These are phyloP conservation scores for Rubia occidens DNA, from an alignment of 305 asterid genomes.

Conservation along the genomic window DNA sequence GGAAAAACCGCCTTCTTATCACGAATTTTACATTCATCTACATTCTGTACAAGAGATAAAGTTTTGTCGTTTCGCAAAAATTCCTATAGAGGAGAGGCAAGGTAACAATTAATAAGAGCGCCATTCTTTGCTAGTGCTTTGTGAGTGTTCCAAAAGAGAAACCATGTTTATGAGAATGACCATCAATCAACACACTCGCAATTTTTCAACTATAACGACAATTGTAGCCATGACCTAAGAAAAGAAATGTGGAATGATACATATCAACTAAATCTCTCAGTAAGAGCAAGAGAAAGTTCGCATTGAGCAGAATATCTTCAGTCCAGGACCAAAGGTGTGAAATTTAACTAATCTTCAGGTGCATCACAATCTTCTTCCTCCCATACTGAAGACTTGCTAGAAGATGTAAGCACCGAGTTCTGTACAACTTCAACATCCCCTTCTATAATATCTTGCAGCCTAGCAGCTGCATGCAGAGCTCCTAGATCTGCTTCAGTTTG, in stretches of 20 bases:
- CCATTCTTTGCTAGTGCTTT: background rate
- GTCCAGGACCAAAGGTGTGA: background rate
- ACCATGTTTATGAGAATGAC: conserved; percentile 79
- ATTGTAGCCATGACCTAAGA: conserved; percentile 67
- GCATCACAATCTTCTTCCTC: conserved; percentile 58
- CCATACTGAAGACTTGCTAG: conserved; percentile 39
- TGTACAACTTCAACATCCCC: conserved; percentile 36
- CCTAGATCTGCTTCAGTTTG: conserved; percentile 37
- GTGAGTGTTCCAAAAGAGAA: conserved; percentile 18
- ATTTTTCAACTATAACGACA: conserved; percentile 62
- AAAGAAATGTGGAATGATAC: background rate
- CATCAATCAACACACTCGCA: conserved; percentile 81
- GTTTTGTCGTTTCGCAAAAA: background rate
- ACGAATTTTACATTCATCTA: too few species aligned
- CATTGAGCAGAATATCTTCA: background rate
- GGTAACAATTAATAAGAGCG: background rate
- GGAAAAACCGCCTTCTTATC: too few species aligned
- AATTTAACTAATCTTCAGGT: conserved; percentile 60
- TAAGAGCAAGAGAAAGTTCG: background rate
- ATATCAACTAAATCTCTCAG: background rate
- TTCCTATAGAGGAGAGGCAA: background rate
- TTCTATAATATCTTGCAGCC: conserved; percentile 35
- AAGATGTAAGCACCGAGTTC: conserved; percentile 37
- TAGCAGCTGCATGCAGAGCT: conserved; percentile 31
- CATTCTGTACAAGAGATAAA: background rate